Base-by-base conservation (phyloP, 345 rosid genomes). In the Arabidopsis arenosa region DNA sequence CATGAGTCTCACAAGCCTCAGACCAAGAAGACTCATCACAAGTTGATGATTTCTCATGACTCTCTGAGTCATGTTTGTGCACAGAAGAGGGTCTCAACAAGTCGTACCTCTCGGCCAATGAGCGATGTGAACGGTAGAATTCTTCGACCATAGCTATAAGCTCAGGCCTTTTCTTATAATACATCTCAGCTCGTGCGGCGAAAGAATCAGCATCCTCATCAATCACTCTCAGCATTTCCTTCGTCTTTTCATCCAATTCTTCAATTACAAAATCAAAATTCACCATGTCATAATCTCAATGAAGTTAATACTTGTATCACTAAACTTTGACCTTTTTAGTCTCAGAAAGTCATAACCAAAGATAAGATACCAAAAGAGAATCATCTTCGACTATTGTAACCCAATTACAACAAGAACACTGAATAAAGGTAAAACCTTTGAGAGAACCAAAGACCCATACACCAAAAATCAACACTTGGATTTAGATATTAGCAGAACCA, bases 201-300 rank as follows among this genome's bases (percentile, higher is more conserved):
- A 79, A 79, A 17, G 79, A 68, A 33, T 79, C 82, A 4, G 82
- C 82, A 33, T 79, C 81, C 40, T 79, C 82, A 43, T 79, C 82
- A 23, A 79, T 63, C 66, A 79, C 75, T 45, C 62, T 79, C 10
- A 79, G 63, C 79, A 79, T 79, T 5, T 47, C 66, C 49, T 63
- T 32, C 0, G 82, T 74, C 75, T 68, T 79, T 15, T 48, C 71
- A 63, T 79, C 82, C 66, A 79, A 32, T 41, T 79, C 82, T 79
- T 48, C 23, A 70, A 63, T 63, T 26, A 28, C 41, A 53, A 61
- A 26, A 57, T 1, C 17, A 36, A 41, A 41, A 35, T 15, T 47
- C 47, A 67, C 43, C 35, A 32, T 47, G 68, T 75, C 61, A 54
- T 6, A 43, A 5, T 53, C 49, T 56, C 41, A 66, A 44, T 44